Conservation (phyloP, 1,284 basidiomycete genomes). For the Ustilago trichophora region DNA sequence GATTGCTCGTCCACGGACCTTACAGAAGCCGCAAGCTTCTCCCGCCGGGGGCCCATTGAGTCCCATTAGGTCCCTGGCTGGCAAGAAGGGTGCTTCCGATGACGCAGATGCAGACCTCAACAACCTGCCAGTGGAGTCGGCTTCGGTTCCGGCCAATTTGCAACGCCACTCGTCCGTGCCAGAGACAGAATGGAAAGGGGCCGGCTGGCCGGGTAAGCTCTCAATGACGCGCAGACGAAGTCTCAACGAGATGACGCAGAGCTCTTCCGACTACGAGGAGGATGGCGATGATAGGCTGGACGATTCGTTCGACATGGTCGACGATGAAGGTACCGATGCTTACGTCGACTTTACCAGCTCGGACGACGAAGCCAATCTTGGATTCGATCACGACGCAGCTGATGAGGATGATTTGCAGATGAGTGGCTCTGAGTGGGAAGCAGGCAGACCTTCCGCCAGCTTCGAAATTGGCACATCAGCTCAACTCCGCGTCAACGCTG, state of each 20-base stretch:
- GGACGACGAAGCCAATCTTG: slow-evolving; percentile 19
- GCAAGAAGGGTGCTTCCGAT: slow-evolving; percentile 1
- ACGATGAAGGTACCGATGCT: slow-evolving; percentile 16
- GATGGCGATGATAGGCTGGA: slow-evolving; percentile 27
- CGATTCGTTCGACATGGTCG: slow-evolving; percentile 19
- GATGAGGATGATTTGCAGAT: slow-evolving; percentile 44
- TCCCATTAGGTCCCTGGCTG: background rate
- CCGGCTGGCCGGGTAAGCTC: slow-evolving; percentile 28
- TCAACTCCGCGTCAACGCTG: background rate
- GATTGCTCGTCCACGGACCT: slow-evolving; percentile 14
- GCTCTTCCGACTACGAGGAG: slow-evolving; percentile 44
- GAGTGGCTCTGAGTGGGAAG: slow-evolving; percentile 46
- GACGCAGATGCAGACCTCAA: too few species aligned
- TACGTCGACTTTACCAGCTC: slow-evolving; percentile 18
- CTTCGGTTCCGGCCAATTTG: slow-evolving; percentile 5
- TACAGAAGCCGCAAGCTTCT: slow-evolving; percentile 2
- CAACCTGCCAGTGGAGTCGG: slow-evolving; percentile 3
- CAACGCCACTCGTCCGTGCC: slow-evolving; percentile 48
- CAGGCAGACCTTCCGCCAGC: background rate
- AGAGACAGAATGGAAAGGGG: slow-evolving; percentile 34
- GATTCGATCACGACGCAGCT: slow-evolving; percentile 22
- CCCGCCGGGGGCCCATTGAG: slow-evolving; percentile 6
- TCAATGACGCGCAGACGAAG: slow-evolving; percentile 36
- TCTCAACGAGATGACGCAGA: slow-evolving; percentile 25
- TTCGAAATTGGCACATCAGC: background rate